A percentile compares a stretch with the other conserved stretches of the same genome.
These are phyloP conservation scores for Magnolia officinalis DNA, from an alignment of 164 flowering plant species.

Conservation along the genomic window DNA sequence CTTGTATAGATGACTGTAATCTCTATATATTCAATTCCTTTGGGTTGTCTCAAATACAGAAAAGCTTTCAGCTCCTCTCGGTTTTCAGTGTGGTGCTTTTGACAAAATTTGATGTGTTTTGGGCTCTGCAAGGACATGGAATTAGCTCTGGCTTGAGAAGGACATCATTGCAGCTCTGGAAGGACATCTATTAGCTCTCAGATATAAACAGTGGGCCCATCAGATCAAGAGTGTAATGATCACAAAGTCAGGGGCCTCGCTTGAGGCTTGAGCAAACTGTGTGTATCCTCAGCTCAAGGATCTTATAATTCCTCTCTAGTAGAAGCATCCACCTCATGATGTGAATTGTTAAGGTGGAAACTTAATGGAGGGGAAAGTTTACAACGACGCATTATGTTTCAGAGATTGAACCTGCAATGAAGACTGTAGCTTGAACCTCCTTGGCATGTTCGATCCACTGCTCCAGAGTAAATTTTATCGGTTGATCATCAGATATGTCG, in stretches of 20 bases:
- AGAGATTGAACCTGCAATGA: slow-evolving; percentile 67
- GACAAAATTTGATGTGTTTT: neutral
- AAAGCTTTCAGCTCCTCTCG: too few species aligned
- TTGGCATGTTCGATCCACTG: slow-evolving; percentile 73
- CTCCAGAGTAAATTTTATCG: slow-evolving; percentile 44
- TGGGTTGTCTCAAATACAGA: too few species aligned
- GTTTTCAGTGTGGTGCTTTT: neutral
- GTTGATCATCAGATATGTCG: slow-evolving; percentile 63
- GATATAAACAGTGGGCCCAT: neutral
- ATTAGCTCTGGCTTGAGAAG: neutral
- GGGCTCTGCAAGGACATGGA: neutral
- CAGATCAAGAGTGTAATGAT: neutral
- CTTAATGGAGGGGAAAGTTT: neutral
- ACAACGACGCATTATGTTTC: neutral
- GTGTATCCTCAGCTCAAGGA: neutral
- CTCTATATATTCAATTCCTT: too few species aligned
- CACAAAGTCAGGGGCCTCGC: neutral
- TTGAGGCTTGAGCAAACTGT: neutral
- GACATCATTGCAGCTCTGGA: neutral
- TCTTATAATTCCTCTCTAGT: neutral
- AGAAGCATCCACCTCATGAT: neutral
- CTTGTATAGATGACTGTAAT: too few species aligned
- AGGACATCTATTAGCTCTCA: neutral
- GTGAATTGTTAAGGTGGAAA: neutral
- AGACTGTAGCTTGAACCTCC: slow-evolving; percentile 72